phyloP scores from a whole-genome alignment of 495 filamentous ascomycete genomes.

The Talaromyces proteolyticus region DNA sequence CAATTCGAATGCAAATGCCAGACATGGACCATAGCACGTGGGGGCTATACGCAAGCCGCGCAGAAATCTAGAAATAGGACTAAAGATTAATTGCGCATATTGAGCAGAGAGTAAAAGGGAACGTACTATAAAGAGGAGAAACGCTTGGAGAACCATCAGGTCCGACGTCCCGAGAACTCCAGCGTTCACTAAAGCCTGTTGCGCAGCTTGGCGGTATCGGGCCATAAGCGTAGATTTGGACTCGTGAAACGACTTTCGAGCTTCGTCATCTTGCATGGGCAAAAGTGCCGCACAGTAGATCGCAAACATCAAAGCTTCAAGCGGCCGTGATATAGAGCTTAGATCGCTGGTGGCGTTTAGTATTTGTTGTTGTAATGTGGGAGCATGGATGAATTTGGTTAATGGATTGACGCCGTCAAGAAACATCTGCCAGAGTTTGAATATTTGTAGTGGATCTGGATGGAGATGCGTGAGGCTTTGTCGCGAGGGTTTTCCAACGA shows the following conservation, averaged over 20 bases:
- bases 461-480: slow-evolving; percentile 39
- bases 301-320: slow-evolving; percentile 42
- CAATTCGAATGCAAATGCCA: slow-evolving; percentile 34
- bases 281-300: slow-evolving; percentile 41
- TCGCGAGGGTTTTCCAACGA: slow-evolving; percentile 7
- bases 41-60: slow-evolving; percentile 27
- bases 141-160: slow-evolving; percentile 38
- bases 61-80: slow-evolving; percentile 16
- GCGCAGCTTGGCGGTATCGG: slow-evolving; percentile 35
- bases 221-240: slow-evolving; percentile 28
- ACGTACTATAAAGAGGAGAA: slow-evolving; percentile 36
- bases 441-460: slow-evolving; percentile 61
- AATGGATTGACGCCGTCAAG: slow-evolving; percentile 64
- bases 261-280: slow-evolving; percentile 31
- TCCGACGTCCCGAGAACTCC: slow-evolving; percentile 38
- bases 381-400: slow-evolving; percentile 64
- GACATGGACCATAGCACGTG: slow-evolving; percentile 37
- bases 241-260: slow-evolving; percentile 33
- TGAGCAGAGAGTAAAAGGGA: not conserved
- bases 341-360: slow-evolving; percentile 31
- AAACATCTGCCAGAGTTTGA: slow-evolving; percentile 65
- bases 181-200: slow-evolving; percentile 40
- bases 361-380: slow-evolving; percentile 44
- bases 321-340: slow-evolving; percentile 22
- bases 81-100: not conserved